Conservation (phyloP, 768 basidiomycete genomes). For the Lanmaoa pseudosensibilis region DNA sequence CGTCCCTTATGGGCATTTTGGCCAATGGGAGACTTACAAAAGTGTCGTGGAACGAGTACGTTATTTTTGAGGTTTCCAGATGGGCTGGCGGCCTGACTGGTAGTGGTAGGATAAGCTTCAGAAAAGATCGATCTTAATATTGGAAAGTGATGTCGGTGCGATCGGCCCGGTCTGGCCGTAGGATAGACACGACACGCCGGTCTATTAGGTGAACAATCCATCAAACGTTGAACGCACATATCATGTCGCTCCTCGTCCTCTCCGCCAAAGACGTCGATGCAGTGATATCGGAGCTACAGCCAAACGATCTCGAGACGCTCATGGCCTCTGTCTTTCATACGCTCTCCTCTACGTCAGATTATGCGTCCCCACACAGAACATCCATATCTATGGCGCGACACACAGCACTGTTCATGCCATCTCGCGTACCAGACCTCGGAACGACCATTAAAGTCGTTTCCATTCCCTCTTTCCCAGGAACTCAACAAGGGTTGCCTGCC, state of each 20-base stretch:
- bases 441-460: conserved; percentile 82
- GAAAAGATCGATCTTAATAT: no score
- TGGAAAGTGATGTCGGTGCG: no score
- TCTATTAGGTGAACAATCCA: no score
- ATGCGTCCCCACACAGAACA: conserved; percentile 55
- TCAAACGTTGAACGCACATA: background rate
- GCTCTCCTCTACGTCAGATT: conserved; percentile 37
- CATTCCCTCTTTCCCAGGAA: conserved; percentile 50
- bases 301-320: conserved; percentile 47
- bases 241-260: conserved; percentile 57
- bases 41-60: no score
- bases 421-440: conserved; percentile 51
- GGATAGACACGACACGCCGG: background rate
- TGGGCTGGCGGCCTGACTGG: no score
- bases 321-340: conserved; percentile 61
- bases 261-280: conserved; percentile 56
- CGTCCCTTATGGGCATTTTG: no score
- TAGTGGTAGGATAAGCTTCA: no score
- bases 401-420: conserved; percentile 81
- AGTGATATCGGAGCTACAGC: conserved; percentile 45
- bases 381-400: conserved; percentile 53
- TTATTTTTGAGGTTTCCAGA: no score
- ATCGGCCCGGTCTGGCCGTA: background rate
- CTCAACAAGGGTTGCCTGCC: conserved; percentile 64
- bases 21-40: no score